These are phyloP conservation scores for Cystobasidium onofrii DNA, from an alignment of 768 basidiomycete species.

Conservation along the genomic window DNA sequence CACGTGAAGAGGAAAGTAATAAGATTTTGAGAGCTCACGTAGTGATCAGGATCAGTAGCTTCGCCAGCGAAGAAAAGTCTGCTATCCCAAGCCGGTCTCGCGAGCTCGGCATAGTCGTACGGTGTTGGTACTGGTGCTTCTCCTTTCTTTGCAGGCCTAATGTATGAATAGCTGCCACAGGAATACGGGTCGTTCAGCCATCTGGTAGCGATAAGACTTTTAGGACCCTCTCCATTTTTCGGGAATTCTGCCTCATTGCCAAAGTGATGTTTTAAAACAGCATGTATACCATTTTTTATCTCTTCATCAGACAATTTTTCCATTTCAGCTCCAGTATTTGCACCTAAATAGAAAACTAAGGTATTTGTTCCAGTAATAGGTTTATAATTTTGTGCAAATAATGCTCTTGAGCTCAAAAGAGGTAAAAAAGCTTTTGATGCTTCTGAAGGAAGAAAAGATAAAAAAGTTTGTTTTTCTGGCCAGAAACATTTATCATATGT, in stretches of 20 bases:
- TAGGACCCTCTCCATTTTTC: not conserved
- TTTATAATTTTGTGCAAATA: conserved; percentile 22
- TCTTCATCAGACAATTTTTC: conserved; percentile 24
- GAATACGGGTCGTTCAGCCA: conserved; percentile 23
- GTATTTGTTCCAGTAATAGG: conserved; percentile 18
- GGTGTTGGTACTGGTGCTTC: conserved; percentile 8
- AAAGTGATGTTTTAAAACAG: conserved; percentile 12
- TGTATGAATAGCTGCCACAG: conserved; percentile 16
- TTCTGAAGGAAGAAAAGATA: conserved; percentile 13
- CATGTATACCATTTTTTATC: conserved; percentile 13
- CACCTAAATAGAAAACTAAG: conserved; percentile 25
- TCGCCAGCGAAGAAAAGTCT: conserved; percentile 23
- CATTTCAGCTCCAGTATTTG: not conserved
- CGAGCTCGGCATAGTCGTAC: conserved; percentile 19
- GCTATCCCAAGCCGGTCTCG: conserved; percentile 10
- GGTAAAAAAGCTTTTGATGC: conserved; percentile 16
- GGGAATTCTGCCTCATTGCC: not conserved
- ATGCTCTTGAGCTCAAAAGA: not conserved
- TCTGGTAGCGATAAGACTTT: conserved; percentile 20
- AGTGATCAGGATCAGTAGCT: conserved; percentile 21
- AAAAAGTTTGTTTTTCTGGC: conserved; percentile 3
- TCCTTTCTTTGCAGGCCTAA: not conserved
- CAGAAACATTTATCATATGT: conserved; percentile 26
- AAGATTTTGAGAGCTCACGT: too few species aligned
- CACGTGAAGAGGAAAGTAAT: too few species aligned